Conservation (phyloP, 2,329 filamentous ascomycete species). For the Colletotrichum phormii region DNA sequence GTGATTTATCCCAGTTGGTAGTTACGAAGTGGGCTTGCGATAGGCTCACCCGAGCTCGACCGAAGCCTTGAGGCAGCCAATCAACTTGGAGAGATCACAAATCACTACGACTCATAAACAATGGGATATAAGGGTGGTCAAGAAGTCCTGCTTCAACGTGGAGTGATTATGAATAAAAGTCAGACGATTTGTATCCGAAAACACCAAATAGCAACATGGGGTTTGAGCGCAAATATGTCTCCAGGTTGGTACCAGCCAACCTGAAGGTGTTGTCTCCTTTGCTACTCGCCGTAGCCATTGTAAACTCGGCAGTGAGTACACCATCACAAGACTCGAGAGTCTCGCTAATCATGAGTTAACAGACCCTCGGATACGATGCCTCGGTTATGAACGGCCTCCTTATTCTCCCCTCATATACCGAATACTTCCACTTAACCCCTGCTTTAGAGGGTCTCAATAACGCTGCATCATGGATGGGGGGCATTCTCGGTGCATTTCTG, state of each 20-base stretch:
- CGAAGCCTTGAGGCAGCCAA: slow-evolving; percentile 4
- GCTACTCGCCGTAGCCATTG: slow-evolving; percentile 26
- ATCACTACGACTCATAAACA: not conserved
- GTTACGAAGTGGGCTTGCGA: slow-evolving; percentile 49
- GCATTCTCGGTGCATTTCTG: slow-evolving; percentile 56
- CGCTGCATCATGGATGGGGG: slow-evolving; percentile 65
- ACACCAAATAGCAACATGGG: not conserved
- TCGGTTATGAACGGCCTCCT: slow-evolving; percentile 69
- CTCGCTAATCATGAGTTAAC: not conserved
- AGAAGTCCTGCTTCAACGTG: slow-evolving; percentile 46
- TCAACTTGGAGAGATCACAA: slow-evolving; percentile 6
- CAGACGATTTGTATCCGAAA: too few species aligned
- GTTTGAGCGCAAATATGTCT: slow-evolving; percentile 28
- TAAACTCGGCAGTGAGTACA: slow-evolving; percentile 25
- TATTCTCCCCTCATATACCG: slow-evolving; percentile 65
- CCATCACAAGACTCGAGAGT: fast-evolving
- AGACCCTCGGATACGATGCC: slow-evolving; percentile 53
- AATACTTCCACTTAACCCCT: slow-evolving; percentile 66
- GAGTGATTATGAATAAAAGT: not conserved
- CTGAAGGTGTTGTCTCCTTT: slow-evolving; percentile 25
- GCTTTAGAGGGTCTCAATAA: slow-evolving; percentile 67
- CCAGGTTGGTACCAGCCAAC: slow-evolving; percentile 27
- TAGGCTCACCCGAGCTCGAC: slow-evolving; percentile 45
- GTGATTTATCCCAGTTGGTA: slow-evolving; percentile 40
- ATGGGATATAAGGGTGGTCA: slow-evolving; percentile 32